These are phyloP conservation scores for Podila horticola DNA, from an alignment of 192 early-diverging fungal species.

Conservation along the genomic window DNA sequence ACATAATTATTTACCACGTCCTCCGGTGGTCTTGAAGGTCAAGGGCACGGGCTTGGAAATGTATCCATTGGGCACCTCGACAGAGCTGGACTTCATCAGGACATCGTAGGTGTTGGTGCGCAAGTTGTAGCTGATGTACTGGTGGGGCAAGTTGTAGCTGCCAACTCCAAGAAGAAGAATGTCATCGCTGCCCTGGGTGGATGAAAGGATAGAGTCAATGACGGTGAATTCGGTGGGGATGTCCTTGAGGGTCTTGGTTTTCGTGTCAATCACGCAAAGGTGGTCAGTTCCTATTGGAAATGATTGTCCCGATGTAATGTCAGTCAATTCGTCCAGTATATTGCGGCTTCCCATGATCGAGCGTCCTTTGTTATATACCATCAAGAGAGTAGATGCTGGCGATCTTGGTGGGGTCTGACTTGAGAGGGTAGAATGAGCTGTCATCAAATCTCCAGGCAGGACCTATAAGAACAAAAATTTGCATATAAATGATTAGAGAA, in stretches of 20 bases:
- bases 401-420: conserved; percentile 52
- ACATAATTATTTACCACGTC: conserved; percentile 11
- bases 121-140: conserved; percentile 37
- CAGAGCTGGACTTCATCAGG: conserved; percentile 37
- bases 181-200: conserved; percentile 30
- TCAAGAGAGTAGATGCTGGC: conserved; percentile 39
- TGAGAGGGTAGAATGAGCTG: conserved; percentile 41
- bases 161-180: conserved; percentile 32
- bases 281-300: conserved; percentile 12
- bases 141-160: conserved; percentile 30
- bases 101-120: conserved; percentile 35
- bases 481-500: conserved; percentile 21
- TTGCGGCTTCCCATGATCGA: not conserved
- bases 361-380: conserved; percentile 2
- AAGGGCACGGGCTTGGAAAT: conserved; percentile 74
- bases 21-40: conserved; percentile 67
- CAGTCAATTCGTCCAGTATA: not conserved
- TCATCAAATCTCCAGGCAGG: conserved; percentile 37
- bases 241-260: conserved; percentile 32
- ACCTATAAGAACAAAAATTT: conserved; percentile 15
- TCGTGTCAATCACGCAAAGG: conserved; percentile 31
- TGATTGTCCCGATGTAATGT: not conserved
- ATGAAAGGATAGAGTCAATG: conserved; percentile 23
- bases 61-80: conserved; percentile 50
- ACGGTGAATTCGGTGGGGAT: conserved; percentile 35